Conservation (phyloP, 352 stramenopile species). For the Phytopythium boreale region DNA sequence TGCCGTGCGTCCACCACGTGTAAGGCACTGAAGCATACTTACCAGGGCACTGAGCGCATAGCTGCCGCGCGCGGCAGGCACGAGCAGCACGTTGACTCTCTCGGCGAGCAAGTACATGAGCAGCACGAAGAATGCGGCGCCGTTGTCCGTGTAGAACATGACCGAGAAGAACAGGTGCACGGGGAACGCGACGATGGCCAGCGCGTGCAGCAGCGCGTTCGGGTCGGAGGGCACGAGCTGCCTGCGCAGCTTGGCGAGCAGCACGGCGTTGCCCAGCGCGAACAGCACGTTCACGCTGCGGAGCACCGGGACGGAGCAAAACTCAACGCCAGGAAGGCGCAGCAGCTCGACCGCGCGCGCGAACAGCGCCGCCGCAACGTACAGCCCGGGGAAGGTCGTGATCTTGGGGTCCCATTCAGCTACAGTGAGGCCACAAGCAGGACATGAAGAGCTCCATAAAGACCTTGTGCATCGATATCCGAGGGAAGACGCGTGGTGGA, state of each 20-base stretch:
- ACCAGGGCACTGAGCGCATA: conserved; percentile 68
- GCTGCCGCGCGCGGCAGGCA: conserved; percentile 24
- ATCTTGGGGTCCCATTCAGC: conserved; percentile 91
- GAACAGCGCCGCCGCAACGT: conserved; percentile 56
- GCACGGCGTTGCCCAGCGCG: conserved; percentile 42
- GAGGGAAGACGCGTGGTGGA: background rate
- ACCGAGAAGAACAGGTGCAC: conserved; percentile 88
- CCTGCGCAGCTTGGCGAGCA: conserved; percentile 48
- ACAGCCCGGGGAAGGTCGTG: conserved; percentile 90
- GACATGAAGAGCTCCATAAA: background rate
- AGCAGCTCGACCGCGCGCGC: conserved; percentile 14
- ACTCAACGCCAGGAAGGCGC: conserved; percentile 10
- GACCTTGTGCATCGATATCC: background rate
- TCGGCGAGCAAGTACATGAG: conserved; percentile 74
- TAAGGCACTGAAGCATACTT: conserved; percentile 5
- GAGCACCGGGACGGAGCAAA: conserved; percentile 62
- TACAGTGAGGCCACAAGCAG: conserved; percentile 12
- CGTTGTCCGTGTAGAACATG: conserved; percentile 89
- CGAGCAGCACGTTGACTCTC: conserved; percentile 38
- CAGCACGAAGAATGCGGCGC: conserved; percentile 86
- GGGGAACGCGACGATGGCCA: conserved; percentile 75
- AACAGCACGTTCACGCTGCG: conserved; percentile 85
- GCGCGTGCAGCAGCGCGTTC: conserved; percentile 55
- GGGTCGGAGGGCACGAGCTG: conserved; percentile 38
- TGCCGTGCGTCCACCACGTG: too few relatives aligned